Conservation (phyloP, 2,329 filamentous ascomycete species). For the Aspergillus sp. region DNA sequence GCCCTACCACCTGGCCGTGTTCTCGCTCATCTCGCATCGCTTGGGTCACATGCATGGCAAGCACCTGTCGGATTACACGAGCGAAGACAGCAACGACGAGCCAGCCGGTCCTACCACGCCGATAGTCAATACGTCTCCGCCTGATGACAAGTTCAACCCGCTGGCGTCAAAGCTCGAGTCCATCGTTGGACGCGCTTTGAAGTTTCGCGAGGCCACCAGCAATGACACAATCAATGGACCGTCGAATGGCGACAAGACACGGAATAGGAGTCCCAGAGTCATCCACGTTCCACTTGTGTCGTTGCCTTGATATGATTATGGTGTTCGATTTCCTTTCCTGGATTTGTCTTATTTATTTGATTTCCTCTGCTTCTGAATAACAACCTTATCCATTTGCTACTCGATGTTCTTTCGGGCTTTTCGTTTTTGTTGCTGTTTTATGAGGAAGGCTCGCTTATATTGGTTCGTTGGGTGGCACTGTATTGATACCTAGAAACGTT, state of each 20-base stretch:
- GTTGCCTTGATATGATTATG: constrained; percentile 53
- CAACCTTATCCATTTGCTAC: too few species aligned
- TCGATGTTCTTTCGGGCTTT: too few species aligned
- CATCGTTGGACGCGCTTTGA: constrained; percentile 8
- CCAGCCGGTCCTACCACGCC: neutral
- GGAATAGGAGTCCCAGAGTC: constrained; percentile 1
- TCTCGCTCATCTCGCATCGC: constrained; percentile 11
- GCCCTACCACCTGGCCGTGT: constrained; percentile 7
- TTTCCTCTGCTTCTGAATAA: neutral
- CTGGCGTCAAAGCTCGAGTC: constrained; percentile 7
- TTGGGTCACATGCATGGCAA: constrained; percentile 7
- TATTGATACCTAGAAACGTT: neutral
- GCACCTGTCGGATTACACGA: constrained; percentile 1
- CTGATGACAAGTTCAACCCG: constrained; percentile 1
- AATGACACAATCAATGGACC: neutral
- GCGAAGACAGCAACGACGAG: constrained; percentile 8
- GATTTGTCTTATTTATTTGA: neutral
- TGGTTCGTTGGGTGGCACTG: neutral
- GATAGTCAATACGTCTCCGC: neutral
- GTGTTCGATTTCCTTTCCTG: constrained; percentile 51
- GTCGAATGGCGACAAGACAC: neutral
- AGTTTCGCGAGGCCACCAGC: constrained; percentile 3
- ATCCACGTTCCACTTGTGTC: constrained; percentile 13
- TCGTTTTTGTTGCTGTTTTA: too few species aligned
- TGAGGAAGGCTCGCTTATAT: too few species aligned